Evolutionary conservation across 192 early-diverging fungal species (phyloP), one percentile per base, ranked within the genome.

Genomic region (Coemansia sp.): DNA sequence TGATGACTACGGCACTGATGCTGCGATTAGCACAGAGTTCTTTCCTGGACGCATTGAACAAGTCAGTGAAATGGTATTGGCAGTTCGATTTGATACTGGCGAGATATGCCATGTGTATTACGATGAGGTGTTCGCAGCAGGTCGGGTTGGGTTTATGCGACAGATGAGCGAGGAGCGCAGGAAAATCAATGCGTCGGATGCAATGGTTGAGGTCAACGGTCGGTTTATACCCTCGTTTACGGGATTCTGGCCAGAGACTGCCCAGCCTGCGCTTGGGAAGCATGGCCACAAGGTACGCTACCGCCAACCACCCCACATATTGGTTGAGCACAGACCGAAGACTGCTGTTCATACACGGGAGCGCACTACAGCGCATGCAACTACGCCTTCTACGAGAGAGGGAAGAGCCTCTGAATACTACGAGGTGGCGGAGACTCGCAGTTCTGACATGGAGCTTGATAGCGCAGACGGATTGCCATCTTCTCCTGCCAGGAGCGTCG

Each of bases 121-220:
- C 25, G 77, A 80, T 47, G 77, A 80, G 62, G 64, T 68, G 61
- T 80, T 80, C 68, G 71, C 77, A 0, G 77, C 77, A 0, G 77
- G 71, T 19, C 56, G 71, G 0, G 71, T 74, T 2, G 77, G 77
- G 6, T 80, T 80, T 67, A 41, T 80, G 67, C 64, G 77, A 14
- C 50, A 58, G 24, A 56, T 41, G 58, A 74, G 71, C 61, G 65
- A 65, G 38, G 58, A 67, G 41, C 68, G 77, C 50, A 64, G 53
- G 23, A 24, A 48, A 18, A 30, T 51, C 0, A 30, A 41, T 5
- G 54, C 32, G 0, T 31, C 47, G 0, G 74, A 64, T 18, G 64
- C 71, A 2, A 58, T 71, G 64, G 68, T 71, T 4, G 65, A 71
- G 44, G 34, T 57, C 21, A 24, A 27, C 12, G 71, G 71, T 24